Conservation (phyloP, 2,329 filamentous ascomycete species). For the Botrytis sinoallii region DNA sequence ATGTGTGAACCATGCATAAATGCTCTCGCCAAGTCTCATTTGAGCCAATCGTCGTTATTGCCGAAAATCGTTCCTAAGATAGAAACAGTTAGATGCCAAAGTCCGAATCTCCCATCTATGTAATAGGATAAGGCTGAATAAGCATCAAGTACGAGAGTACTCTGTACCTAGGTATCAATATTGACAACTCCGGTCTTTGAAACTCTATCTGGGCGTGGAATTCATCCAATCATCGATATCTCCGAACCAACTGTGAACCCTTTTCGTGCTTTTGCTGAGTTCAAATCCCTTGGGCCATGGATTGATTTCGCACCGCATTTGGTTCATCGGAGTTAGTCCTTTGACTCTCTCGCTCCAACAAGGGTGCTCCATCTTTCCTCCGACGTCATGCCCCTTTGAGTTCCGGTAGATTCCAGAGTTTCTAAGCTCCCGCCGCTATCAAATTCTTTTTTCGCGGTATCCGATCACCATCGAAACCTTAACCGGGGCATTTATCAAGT, state of each 20-base stretch:
- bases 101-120: conserved; percentile 3
- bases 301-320: neutral
- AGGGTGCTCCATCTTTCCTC: neutral
- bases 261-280: neutral
- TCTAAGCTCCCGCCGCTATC: neutral
- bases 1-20: neutral
- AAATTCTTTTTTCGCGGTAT: neutral
- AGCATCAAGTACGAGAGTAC: neutral
- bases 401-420: neutral
- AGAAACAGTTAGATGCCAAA: neutral
- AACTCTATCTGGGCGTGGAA: neutral
- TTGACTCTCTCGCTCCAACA: neutral
- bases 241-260: neutral
- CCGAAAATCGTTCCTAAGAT: neutral
- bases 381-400: conserved; percentile 7
- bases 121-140: neutral
- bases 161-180: neutral
- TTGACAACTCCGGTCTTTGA: neutral
- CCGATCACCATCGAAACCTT: neutral
- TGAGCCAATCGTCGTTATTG: neutral
- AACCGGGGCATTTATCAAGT: neutral
- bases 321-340: conserved; percentile 7
- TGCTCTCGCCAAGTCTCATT: too few species aligned
- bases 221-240: neutral
- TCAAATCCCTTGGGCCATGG: neutral